Percentiles rank a stretch among this genome's conserved stretches.
Conservation (phyloP, 495 filamentous ascomycete genomes). For the Aspergillus olivimuriae region DNA sequence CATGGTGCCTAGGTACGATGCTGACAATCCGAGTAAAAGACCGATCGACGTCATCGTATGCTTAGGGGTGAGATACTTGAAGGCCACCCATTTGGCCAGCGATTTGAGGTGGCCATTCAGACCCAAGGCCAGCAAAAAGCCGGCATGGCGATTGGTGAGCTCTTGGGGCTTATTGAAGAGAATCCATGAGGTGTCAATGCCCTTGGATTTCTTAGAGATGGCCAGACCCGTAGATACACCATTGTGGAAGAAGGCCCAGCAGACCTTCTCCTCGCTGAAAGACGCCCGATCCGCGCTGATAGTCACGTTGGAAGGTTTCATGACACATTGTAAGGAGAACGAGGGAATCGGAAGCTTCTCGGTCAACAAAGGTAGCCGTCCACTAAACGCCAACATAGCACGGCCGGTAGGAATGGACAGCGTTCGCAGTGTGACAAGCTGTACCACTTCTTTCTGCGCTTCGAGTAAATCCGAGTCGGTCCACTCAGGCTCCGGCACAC, state of each 20-base stretch:
- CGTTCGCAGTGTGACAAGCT: slow-evolving; percentile 77
- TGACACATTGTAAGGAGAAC: slow-evolving; percentile 80
- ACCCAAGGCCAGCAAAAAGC: slow-evolving; percentile 86
- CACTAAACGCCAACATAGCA: slow-evolving; percentile 76
- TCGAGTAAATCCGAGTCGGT: slow-evolving; percentile 83
- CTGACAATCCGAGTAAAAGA: slow-evolving; percentile 82
- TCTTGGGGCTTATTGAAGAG: slow-evolving; percentile 95
- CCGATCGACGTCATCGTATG: slow-evolving; percentile 99
- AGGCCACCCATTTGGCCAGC: slow-evolving; percentile 95
- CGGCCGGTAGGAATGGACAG: slow-evolving; percentile 80
- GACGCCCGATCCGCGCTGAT: slow-evolving; percentile 76
- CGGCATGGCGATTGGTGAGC: slow-evolving; percentile 86
- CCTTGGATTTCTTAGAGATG: slow-evolving; percentile 82
- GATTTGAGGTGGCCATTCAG: slow-evolving; percentile 90
- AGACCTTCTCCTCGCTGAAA: slow-evolving; percentile 90
- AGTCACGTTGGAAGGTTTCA: slow-evolving; percentile 85
- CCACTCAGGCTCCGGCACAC: slow-evolving; percentile 70
- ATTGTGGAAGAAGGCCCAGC: slow-evolving; percentile 97
- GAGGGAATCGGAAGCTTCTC: slow-evolving; percentile 82
- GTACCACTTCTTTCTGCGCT: slow-evolving; percentile 82
- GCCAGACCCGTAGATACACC: slow-evolving; percentile 86
- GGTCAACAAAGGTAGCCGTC: slow-evolving; percentile 76
- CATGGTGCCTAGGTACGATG: slow-evolving; percentile 93
- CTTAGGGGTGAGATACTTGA: slow-evolving; percentile 97
- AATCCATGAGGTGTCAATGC: slow-evolving; percentile 98